Evolutionary conservation across 768 basidiomycete genomes (phyloP), one percentile per base, ranked within the genome.

Genomic region (Lyophyllum shimeji): DNA sequence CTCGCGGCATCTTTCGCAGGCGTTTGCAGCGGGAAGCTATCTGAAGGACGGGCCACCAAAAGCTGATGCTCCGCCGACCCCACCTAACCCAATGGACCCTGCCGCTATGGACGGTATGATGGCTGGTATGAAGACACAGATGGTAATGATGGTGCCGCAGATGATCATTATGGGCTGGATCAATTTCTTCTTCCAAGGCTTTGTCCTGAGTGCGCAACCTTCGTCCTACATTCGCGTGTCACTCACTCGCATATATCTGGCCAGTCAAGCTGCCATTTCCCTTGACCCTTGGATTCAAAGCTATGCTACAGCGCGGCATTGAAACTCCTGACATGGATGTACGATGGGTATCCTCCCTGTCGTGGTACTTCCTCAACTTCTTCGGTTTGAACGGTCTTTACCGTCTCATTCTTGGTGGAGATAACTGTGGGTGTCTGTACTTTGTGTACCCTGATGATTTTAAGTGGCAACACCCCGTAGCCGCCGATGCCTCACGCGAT

Each of bases 121-220:
- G 95, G 83, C 93, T 11, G 93, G 93, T 33, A 91, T 99, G 89
- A 98, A 98, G 79, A 98, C 96, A 18, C 97, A 99, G 73, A 93
- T 93, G 82, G 94, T 98, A 47, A 95, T 97, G 91, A 98, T 98
- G 91, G 90, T 96, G 13, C 93, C 91, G 17, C 91, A 98, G 73
- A 98, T 98, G 90, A 81, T 97, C 57, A 93, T 98, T 63, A 98
- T 98, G 96, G 95, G 95, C 50, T 98, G 96, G 92, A 98, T 99
- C 74, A 98, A 95, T 71, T 94, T 95, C 72, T 99, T 99, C 85
- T 99, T 98, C 76, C 90, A 96, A 66, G 97, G 97, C 25, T 98
- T 98, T 69, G 91, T 99, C 56, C 81, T 98, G 55, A 98, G 96
- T 98, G 69, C 71, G 95, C 85, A 34, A 44, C 51, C 33, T 50